Conservation (phyloP, 2,329 filamentous ascomycete species). For the Lojkania enalia region DNA sequence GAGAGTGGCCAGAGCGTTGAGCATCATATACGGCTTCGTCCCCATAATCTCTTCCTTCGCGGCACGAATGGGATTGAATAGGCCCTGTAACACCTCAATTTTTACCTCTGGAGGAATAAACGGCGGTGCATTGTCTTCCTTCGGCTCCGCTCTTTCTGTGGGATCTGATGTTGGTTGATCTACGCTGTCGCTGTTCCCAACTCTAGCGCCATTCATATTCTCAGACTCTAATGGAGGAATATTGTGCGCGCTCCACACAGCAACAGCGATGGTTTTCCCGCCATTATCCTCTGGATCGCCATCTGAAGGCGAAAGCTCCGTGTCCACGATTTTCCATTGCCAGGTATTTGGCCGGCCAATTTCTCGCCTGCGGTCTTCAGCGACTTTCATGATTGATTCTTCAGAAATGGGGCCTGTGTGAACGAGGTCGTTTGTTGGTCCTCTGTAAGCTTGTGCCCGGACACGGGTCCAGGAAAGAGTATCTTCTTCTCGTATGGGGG, state of each 20-base stretch:
- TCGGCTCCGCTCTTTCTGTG: not conserved
- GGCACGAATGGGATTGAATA: slow-evolving; percentile 27
- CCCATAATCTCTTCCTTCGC: slow-evolving; percentile 35
- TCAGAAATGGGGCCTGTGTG: slow-evolving; percentile 30
- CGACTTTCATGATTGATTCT: slow-evolving; percentile 27
- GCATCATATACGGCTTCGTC: slow-evolving; percentile 28
- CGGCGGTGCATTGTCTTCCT: slow-evolving; percentile 54
- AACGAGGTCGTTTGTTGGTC: slow-evolving; percentile 34
- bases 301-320: slow-evolving; percentile 22
- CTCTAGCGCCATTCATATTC: not conserved
- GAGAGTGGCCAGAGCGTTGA: slow-evolving; percentile 39
- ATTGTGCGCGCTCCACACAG: slow-evolving; percentile 32
- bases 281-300: slow-evolving; percentile 29
- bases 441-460: slow-evolving; percentile 31
- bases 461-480: slow-evolving; percentile 34
- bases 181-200: not conserved
- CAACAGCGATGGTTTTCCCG: slow-evolving; percentile 33
- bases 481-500: slow-evolving; percentile 25
- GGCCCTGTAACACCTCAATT: slow-evolving; percentile 29
- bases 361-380: slow-evolving; percentile 26
- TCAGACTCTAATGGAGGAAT: not conserved
- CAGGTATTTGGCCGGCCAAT: slow-evolving; percentile 27
- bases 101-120: slow-evolving; percentile 71
- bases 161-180: not conserved
- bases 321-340: slow-evolving; percentile 40